phyloP scores from a whole-genome alignment of 225 moss, liverwort and hornwort genomes.

The Pseudisothecium myosuroides region DNA sequence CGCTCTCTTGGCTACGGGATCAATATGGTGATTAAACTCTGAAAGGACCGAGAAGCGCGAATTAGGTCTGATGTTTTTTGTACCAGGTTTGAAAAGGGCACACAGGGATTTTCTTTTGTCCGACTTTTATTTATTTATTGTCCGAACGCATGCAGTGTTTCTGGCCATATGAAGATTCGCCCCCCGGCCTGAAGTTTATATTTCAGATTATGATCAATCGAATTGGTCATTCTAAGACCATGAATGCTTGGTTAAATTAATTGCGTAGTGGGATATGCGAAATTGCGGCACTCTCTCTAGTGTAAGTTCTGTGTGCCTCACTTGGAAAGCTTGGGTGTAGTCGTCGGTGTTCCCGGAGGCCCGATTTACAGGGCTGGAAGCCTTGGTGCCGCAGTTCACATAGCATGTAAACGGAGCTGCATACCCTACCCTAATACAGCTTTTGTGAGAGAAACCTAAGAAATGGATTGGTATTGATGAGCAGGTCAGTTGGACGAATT shows the following conservation, averaged over 20 bases:
- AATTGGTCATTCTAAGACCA: neutral
- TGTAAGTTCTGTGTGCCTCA: neutral
- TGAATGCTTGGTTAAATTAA: neutral
- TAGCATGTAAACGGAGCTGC: neutral
- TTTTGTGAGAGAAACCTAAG: neutral
- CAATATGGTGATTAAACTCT: too few relatives aligned
- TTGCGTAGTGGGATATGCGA: neutral
- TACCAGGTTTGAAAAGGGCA: neutral
- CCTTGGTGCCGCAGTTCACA: neutral
- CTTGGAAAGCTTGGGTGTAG: neutral
- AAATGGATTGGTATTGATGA: neutral
- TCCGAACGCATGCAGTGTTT: neutral
- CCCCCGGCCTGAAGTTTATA: neutral
- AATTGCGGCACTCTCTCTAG: neutral
- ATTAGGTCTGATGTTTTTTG: neutral
- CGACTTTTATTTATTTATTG: too few relatives aligned
- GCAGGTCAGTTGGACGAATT: conserved; percentile 50
- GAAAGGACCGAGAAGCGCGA: neutral
- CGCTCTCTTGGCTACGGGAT: neutral
- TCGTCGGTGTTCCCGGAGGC: neutral
- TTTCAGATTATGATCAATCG: neutral
- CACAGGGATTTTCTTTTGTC: too few relatives aligned
- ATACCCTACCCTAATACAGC: too few relatives aligned
- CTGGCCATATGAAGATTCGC: too few relatives aligned
- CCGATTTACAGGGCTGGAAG: neutral